Conservation (phyloP, 176 grass and related monocot species). For the Alopecurus myosuroides region DNA sequence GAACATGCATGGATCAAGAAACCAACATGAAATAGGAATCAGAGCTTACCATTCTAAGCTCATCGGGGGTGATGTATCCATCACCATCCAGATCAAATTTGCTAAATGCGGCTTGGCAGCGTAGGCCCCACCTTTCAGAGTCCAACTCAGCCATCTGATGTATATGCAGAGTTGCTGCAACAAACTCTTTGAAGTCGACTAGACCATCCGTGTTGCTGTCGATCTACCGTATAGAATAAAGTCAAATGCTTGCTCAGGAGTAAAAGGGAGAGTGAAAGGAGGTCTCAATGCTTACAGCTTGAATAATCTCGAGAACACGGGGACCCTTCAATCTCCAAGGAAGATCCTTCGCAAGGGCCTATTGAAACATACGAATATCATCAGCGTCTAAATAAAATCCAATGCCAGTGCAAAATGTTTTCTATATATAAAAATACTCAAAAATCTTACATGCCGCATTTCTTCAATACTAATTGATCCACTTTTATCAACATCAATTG, state of each 20-base stretch:
- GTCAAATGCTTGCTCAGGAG: slow-evolving; percentile 16
- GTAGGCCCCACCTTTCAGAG: slow-evolving; percentile 73
- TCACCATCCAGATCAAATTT: slow-evolving; percentile 97
- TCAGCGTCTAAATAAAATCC: slow-evolving; percentile 5
- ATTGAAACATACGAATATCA: slow-evolving; percentile 18
- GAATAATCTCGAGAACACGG: slow-evolving; percentile 86
- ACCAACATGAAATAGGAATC: slow-evolving; percentile 24
- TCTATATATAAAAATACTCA: not conserved
- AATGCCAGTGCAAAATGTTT: not conserved
- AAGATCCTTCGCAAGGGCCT: slow-evolving; percentile 98
- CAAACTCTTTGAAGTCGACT: slow-evolving; percentile 96
- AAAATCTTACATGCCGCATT: slow-evolving; percentile 78
- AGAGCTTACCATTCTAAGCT: slow-evolving; percentile 87
- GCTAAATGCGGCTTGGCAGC: slow-evolving; percentile 84
- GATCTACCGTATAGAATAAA: slow-evolving; percentile 43
- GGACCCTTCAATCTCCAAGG: slow-evolving; percentile 93
- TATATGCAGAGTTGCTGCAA: slow-evolving; percentile 90
- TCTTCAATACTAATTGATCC: slow-evolving; percentile 96
- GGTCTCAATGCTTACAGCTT: slow-evolving; percentile 57
- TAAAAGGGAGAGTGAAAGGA: not conserved
- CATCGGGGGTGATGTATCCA: slow-evolving; percentile 95
- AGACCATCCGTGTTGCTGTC: slow-evolving; percentile 98
- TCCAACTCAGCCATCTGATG: slow-evolving; percentile 97
- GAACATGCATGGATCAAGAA: not conserved
- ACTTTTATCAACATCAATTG: slow-evolving; percentile 98